Base-by-base conservation (phyloP, 2,329 filamentous ascomycete species). In the Gliomastix tumulicola region DNA sequence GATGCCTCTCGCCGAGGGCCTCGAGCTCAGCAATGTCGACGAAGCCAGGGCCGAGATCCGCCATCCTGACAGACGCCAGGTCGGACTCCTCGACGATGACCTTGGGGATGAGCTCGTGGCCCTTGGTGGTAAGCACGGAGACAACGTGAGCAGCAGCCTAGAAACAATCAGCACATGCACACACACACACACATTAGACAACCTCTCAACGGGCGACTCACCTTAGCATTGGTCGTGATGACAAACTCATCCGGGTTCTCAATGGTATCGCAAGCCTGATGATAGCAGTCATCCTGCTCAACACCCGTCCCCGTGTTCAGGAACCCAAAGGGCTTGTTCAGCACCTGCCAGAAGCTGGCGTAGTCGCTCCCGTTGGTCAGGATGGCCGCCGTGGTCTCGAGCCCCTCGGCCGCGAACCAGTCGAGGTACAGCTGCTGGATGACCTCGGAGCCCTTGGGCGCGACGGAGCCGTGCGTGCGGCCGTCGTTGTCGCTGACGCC, bases 301-400 rank as follows among this genome's bases (percentile, higher is more conserved):
- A 59, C 66, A 41, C 76, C 74, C 2, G 74, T 76, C 4, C 78
- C 78, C 4, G 76, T 80, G 48, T 76, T 75, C 17, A 82, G 60
- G 12, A 75, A 75, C 60, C 74, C 28, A 56, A 66, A 16, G 63
- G 72, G 47, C 78, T 79, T 59, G 12, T 49, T 39, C 21, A 73
- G 68, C 19, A 68, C 59, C 28, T 70, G 60, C 22, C 75, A 62
- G 61, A 82, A 82, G 2, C 55, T 53, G 23, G 69, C 73, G 43
- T 82, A 81, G 49, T 82, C 78, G 8, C 68, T 76, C 34, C 76
- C 69, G 5, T 73, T 75, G 28, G 46, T 53, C 0, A 57, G 39
- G 2, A 45, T 46, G 2, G 45, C 43, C 3, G 49, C 50, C 4
- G 44, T 49, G 1, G 55, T 51, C 13, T 55, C 41, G 9, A 62